Conservation (phyloP, 352 stramenopile genomes). For the Pythium brachiatum region DNA sequence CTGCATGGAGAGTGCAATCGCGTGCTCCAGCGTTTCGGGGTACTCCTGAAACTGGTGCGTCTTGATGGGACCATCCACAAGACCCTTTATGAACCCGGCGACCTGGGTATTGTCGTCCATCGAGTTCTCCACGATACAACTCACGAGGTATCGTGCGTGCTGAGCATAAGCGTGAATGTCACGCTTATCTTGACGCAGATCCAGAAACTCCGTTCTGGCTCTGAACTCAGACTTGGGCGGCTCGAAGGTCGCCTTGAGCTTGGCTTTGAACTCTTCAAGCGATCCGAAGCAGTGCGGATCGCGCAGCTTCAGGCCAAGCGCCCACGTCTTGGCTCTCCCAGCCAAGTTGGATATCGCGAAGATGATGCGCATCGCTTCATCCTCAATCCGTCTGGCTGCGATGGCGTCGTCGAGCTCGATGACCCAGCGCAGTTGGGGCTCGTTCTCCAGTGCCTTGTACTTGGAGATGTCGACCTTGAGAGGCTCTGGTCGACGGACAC, state of each 20-base stretch:
- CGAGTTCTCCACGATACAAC: slow-evolving; percentile 3
- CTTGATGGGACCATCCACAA: slow-evolving; percentile 18
- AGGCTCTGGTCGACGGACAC: background rate
- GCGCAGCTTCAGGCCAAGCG: slow-evolving; percentile 5
- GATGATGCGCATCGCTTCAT: slow-evolving; percentile 10
- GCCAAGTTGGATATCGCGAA: slow-evolving; percentile 14
- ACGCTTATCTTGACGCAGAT: slow-evolving; percentile 16
- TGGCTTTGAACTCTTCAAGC: slow-evolving; percentile 8
- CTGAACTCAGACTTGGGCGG: slow-evolving; percentile 15
- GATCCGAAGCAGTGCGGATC: slow-evolving; percentile 16
- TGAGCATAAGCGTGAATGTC: slow-evolving; percentile 18
- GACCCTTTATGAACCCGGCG: slow-evolving; percentile 11
- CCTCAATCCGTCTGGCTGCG: slow-evolving; percentile 6
- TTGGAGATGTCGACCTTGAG: slow-evolving; percentile 8
- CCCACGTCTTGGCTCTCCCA: slow-evolving; percentile 11
- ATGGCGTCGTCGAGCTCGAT: slow-evolving; percentile 14
- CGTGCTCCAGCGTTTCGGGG: slow-evolving; percentile 12
- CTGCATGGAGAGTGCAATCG: slow-evolving; percentile 1
- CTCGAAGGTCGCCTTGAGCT: slow-evolving; percentile 13
- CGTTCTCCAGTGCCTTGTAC: slow-evolving; percentile 5
- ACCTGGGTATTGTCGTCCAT: slow-evolving; percentile 16
- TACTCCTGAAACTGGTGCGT: slow-evolving; percentile 13
- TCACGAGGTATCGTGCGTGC: slow-evolving; percentile 17
- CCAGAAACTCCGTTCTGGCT: slow-evolving; percentile 11
- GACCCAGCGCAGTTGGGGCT: slow-evolving; percentile 9